Evolutionary conservation across 1,284 basidiomycete species (phyloP).

Genomic region (Ceraceosorus guamensis): DNA sequence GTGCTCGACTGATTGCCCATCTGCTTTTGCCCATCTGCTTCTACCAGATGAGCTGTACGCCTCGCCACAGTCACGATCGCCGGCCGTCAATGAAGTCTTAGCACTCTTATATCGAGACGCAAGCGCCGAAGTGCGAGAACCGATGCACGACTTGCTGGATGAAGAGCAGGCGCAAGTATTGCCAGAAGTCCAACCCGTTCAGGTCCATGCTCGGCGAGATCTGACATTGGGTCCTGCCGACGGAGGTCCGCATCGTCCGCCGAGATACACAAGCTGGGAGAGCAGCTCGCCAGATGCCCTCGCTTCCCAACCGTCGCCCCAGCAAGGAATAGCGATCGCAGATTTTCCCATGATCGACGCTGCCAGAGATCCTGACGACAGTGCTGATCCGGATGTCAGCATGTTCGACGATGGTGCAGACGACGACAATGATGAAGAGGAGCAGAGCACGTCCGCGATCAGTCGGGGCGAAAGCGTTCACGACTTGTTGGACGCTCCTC

Average conservation of each 20-base stretch:
- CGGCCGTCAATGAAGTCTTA: conserved; percentile 29
- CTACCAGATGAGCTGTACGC: conserved; percentile 38
- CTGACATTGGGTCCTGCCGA: conserved; percentile 43
- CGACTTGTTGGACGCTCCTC: conserved; percentile 16
- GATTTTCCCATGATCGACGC: conserved; percentile 8
- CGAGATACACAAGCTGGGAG: background rate
- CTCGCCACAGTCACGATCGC: conserved; percentile 25
- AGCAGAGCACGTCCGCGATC: background rate
- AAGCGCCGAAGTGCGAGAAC: conserved; percentile 32
- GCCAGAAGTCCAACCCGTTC: conserved; percentile 1
- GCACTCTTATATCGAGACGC: conserved; percentile 23
- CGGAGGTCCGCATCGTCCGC: conserved; percentile 13
- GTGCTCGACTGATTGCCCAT: background rate
- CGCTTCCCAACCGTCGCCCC: background rate
- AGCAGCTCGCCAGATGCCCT: background rate
- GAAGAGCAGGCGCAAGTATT: conserved; percentile 9
- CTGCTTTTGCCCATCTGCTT: too few species aligned
- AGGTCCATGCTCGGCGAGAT: conserved; percentile 6
- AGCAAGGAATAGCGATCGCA: conserved; percentile 2
- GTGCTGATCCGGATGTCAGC: conserved; percentile 17
- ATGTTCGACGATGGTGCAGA: conserved; percentile 25
- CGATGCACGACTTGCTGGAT: conserved; percentile 19
- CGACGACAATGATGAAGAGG: conserved; percentile 15
- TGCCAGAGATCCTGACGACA: conserved; percentile 6
- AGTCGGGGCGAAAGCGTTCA: background rate